Conservation (phyloP, 2,329 filamentous ascomycete species). For the Venturia asperata region DNA sequence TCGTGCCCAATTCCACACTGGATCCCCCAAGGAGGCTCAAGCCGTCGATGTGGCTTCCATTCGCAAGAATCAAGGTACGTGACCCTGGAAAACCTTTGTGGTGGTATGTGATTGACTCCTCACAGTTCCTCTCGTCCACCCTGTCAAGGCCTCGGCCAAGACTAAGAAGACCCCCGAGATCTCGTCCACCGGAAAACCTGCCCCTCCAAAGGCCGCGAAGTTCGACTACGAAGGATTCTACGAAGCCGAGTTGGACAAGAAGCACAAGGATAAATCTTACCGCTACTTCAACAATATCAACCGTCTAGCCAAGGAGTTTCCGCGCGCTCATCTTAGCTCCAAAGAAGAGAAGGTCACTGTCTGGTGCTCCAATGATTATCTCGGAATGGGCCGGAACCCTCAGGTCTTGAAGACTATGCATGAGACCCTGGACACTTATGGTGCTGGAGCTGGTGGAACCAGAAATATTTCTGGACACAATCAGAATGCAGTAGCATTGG, state of each 20-base stretch:
- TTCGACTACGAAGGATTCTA: constrained; percentile 95
- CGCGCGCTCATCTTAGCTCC: constrained; percentile 81
- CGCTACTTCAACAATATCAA: constrained; percentile 99
- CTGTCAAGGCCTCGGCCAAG: constrained; percentile 21
- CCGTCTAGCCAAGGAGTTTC: constrained; percentile 90
- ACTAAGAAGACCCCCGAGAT: constrained; percentile 23
- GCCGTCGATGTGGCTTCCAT: constrained; percentile 56
- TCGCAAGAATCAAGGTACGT: constrained; percentile 45
- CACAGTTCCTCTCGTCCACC: constrained; percentile 21
- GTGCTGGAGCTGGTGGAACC: constrained; percentile 89
- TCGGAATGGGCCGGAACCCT: constrained; percentile 92
- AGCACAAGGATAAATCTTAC: constrained; percentile 99
- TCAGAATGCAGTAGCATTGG: constrained; percentile 79
- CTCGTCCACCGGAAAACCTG: constrained; percentile 36
- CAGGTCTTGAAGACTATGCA: constrained; percentile 89
- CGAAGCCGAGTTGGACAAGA: constrained; percentile 83
- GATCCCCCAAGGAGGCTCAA: constrained; percentile 67
- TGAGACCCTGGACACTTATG: constrained; percentile 87
- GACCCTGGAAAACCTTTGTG: neutral
- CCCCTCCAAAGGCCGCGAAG: constrained; percentile 46
- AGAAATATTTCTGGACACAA: constrained; percentile 98
- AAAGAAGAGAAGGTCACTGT: constrained; percentile 85
- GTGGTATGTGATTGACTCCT: neutral
- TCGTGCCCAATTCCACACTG: constrained; percentile 76
- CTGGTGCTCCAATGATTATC: constrained; percentile 98